These are phyloP conservation scores for Aspergillus versicolor DNA, from an alignment of 2,329 filamentous ascomycete species.

Conservation along the genomic window DNA sequence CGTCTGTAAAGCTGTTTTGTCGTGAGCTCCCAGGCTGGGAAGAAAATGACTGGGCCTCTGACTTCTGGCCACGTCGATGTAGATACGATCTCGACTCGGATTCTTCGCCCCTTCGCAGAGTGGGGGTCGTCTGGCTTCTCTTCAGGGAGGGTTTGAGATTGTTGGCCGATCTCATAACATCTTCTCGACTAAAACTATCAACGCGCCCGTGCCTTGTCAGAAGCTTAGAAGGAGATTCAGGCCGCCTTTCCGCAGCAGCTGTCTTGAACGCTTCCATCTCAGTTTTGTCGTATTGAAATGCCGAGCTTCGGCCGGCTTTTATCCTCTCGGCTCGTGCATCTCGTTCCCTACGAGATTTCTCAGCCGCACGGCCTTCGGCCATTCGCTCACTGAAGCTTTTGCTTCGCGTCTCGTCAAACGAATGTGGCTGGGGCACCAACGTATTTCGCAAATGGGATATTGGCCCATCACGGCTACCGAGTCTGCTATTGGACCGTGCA, in stretches of 20 bases:
- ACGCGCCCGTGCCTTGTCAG: conserved; percentile 49
- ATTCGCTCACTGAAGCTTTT: conserved; percentile 84
- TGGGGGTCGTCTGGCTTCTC: conserved; percentile 38
- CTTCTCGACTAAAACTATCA: conserved; percentile 62
- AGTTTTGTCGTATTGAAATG: conserved; percentile 43
- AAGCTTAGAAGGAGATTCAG: conserved; percentile 37
- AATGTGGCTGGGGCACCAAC: conserved; percentile 10
- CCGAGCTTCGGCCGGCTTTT: conserved; percentile 41
- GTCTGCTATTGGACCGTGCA: conserved; percentile 30
- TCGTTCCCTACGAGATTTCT: conserved; percentile 39
- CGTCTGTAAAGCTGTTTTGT: conserved; percentile 18
- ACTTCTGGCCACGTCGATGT: conserved; percentile 24
- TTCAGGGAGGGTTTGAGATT: conserved; percentile 30
- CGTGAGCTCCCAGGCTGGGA: conserved; percentile 11
- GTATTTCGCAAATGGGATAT: background rate
- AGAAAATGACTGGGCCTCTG: conserved; percentile 20
- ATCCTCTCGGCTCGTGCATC: conserved; percentile 37
- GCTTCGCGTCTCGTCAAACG: conserved; percentile 28
- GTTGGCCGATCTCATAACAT: conserved; percentile 49
- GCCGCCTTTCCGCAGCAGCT: conserved; percentile 34
- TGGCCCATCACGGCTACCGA: conserved; percentile 16
- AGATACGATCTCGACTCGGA: conserved; percentile 22
- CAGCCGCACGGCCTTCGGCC: conserved; percentile 60
- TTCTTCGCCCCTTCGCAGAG: conserved; percentile 18
- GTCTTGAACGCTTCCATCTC: conserved; percentile 45